A percentile compares a stretch with the other conserved stretches of the same genome.
phyloP scores from a whole-genome alignment of 768 basidiomycete species.

The Termitomyces sp. region DNA sequence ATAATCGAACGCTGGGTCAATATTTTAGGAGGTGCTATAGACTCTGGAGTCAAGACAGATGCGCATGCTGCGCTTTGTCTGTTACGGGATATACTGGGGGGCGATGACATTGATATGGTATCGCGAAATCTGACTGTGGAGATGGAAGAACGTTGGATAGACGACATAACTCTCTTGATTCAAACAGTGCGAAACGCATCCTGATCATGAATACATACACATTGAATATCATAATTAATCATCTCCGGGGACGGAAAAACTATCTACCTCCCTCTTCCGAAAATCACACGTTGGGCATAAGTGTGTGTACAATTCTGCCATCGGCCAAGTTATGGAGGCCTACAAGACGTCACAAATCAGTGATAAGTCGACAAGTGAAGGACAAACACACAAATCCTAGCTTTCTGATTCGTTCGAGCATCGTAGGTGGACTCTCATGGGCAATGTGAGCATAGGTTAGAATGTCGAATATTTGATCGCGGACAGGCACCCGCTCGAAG shows the following conservation, averaged over 20 bases:
- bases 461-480: conserved; percentile 65
- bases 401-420: conserved; percentile 52
- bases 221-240: neutral
- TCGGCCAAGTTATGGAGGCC: conserved; percentile 71
- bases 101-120: conserved; percentile 26
- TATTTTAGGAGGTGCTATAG: conserved; percentile 2
- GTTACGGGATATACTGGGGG: conserved; percentile 40
- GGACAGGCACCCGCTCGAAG: conserved; percentile 64
- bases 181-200: conserved; percentile 17
- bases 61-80: conserved; percentile 34
- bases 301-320: conserved; percentile 63
- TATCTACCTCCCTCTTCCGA: conserved; percentile 7
- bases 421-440: conserved; percentile 50
- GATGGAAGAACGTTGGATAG: conserved; percentile 41
- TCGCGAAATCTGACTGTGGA: conserved; percentile 43
- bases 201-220: neutral
- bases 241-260: neutral
- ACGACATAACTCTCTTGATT: conserved; percentile 43
- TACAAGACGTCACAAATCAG: conserved; percentile 20
- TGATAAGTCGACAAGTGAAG: neutral
- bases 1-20: conserved; percentile 4
- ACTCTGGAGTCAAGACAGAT: neutral
- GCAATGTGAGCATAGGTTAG: conserved; percentile 62
- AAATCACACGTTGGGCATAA: conserved; percentile 51
- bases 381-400: conserved; percentile 54